These are phyloP conservation scores for Colletotrichum cuscutae DNA, from an alignment of 2,329 filamentous ascomycete genomes.

Conservation along the genomic window DNA sequence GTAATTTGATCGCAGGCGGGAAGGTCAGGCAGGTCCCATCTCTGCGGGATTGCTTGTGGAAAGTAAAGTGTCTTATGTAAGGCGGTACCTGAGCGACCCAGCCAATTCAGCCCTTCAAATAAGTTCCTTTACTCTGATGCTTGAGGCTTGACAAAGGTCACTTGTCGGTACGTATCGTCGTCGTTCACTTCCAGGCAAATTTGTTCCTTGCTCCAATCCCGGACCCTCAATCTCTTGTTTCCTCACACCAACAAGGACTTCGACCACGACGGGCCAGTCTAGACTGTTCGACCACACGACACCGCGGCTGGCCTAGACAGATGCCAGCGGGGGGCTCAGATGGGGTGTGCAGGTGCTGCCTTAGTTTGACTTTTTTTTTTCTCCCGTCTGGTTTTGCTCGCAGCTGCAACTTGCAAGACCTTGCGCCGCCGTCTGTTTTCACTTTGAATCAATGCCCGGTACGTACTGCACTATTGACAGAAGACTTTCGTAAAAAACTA, in stretches of 20 bases:
- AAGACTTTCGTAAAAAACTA: background rate
- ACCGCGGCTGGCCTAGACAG: conserved; percentile 20
- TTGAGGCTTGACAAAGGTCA: background rate
- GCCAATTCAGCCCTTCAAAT: too few relatives aligned
- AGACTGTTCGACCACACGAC: conserved; percentile 25
- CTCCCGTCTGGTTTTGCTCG: background rate
- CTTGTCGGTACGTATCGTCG: background rate
- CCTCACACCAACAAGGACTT: conserved; percentile 14
- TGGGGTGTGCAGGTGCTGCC: background rate
- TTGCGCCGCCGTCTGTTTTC: conserved; percentile 3
- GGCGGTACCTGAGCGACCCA: background rate
- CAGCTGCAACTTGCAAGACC: background rate
- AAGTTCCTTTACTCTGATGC: too few relatives aligned
- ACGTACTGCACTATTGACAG: background rate
- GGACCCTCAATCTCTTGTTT: conserved; percentile 34
- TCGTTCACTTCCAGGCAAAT: conserved; percentile 1
- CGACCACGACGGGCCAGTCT: conserved; percentile 18
- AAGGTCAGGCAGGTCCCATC: background rate
- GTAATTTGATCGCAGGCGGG: conserved; percentile 5
- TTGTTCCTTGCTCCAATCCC: conserved; percentile 28
- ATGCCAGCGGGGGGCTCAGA: conserved; percentile 27
- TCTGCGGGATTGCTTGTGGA: background rate
- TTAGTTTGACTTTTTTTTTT: background rate
- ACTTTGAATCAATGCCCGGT: background rate
- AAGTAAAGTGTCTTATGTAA: background rate